Base-by-base conservation (phyloP, 768 basidiomycete genomes). In the Boletellus sp. region DNA sequence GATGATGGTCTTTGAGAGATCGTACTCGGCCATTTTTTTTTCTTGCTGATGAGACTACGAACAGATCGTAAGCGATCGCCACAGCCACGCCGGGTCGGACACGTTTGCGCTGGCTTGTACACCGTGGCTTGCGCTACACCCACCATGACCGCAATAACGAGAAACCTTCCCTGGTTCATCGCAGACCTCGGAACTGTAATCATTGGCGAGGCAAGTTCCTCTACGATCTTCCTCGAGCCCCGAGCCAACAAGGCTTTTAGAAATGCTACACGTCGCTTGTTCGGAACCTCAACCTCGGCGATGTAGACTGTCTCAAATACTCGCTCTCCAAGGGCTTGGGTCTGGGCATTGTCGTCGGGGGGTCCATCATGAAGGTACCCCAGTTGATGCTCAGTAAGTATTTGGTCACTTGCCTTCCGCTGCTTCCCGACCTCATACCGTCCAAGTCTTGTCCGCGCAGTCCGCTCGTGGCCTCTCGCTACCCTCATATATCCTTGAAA, bases 291-390 rank as follows among this genome's bases (percentile, higher is more conserved):
- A 71, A 96, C 67, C 56, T 96, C 17, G 62, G 61, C 13, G 86
- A 96, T 67, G 74, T 83, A 9, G 74, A 86, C 51, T 99, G 96
- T 69, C 74, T 98, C 64, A 94, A 94, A 70, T 91, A 92, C 68
- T 80, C 91, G 1, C 66, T 96, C 46, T 96, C 94, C 3, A 98
- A 98, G 65, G 94, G 85, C 0, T 73, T 99, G 7, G 94, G 96
- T 0, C 71, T 99, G 15, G 95, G 87, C 0, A 94, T 98, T 44
- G 94, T 98, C 37, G 74, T 89, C 1, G 95, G 90, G 36, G 94
- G 94, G 0, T 84, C 87, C 3, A 90, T 99, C 54, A 89, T 99
- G 84, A 99, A 99, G 70, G 80, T 98, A 3, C 95, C 95, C 1
- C 95, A 98, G 65, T 74, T 96, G n/a, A 59, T 90, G 24, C 78